Evolutionary conservation across 805 yeast genomes (phyloP).

Genomic region (Debaryomyces hansenii): DNA sequence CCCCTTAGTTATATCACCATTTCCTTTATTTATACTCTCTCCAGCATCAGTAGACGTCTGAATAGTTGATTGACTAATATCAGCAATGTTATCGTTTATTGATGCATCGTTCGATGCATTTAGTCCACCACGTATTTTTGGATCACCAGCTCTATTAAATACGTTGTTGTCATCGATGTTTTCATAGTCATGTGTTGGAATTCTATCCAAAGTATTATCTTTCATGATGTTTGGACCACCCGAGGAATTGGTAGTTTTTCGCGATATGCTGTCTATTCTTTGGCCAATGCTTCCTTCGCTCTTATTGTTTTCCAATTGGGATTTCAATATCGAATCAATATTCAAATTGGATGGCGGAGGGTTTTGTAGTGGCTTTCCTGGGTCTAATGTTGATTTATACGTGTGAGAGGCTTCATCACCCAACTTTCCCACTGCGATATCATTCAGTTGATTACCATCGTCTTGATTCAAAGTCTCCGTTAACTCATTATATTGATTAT

Average conservation of each 20-base stretch:
- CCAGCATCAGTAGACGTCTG: neutral
- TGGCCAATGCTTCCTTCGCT: conserved; percentile 6
- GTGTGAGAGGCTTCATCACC: neutral
- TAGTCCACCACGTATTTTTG: neutral
- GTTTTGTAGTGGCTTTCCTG: conserved; percentile 33
- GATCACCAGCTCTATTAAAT: neutral
- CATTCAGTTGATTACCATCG: neutral
- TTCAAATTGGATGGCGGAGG: conserved; percentile 23
- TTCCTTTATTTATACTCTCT: neutral
- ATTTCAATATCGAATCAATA: conserved; percentile 17
- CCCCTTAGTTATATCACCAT: neutral
- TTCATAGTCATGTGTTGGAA: conserved; percentile 33
- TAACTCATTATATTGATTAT: conserved; percentile 11
- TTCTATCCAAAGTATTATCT: conserved; percentile 25
- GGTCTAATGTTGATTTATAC: conserved; percentile 44
- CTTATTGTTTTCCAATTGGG: conserved; percentile 7
- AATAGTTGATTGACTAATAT: neutral
- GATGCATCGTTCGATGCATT: neutral
- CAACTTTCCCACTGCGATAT: neutral
- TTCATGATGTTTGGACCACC: conserved; percentile 16
- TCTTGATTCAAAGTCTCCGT: conserved; percentile 8
- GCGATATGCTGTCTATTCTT: conserved; percentile 2
- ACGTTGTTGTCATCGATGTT: conserved; percentile 24
- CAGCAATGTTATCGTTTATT: neutral
- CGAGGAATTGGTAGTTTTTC: conserved; percentile 3